Evolutionary conservation across 768 basidiomycete genomes (phyloP).

Genomic region (Kwoniella sp.): DNA sequence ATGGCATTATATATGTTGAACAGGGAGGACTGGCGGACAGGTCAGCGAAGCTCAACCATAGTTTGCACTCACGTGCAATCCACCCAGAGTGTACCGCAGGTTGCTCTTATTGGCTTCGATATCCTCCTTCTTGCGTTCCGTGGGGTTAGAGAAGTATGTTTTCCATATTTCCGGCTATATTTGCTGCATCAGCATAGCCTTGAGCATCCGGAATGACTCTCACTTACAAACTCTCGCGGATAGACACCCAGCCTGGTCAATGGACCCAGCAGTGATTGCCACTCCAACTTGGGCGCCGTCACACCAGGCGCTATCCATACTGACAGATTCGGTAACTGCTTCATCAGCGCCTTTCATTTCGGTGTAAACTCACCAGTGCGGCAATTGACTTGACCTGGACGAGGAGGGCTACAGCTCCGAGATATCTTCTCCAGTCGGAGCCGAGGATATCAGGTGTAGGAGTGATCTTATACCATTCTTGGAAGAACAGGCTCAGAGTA

Average conservation of each 20-base stretch:
- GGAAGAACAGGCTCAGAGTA: conserved; percentile 51
- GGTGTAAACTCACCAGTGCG: conserved; percentile 60
- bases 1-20: conserved; percentile 86
- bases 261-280: conserved; percentile 71
- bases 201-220: too few relatives aligned
- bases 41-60: not conserved
- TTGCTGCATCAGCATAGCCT: not conserved
- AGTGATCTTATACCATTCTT: conserved; percentile 53
- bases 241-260: conserved; percentile 82
- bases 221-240: conserved; percentile 78
- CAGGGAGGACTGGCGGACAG: conserved; percentile 59
- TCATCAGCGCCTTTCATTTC: conserved; percentile 15
- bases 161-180: conserved; percentile 71
- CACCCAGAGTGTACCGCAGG: conserved; percentile 81
- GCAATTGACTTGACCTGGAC: conserved; percentile 83
- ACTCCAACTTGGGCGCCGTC: conserved; percentile 58
- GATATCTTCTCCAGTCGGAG: conserved; percentile 74
- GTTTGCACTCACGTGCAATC: conserved; percentile 68
- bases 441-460: conserved; percentile 52
- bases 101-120: conserved; percentile 81
- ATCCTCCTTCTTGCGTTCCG: conserved; percentile 72
- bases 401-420: conserved; percentile 78
- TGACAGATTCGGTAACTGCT: conserved; percentile 47
- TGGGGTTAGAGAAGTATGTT: conserved; percentile 82
- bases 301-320: conserved; percentile 51